A percentile compares a stretch with the other conserved stretches of the same genome.
These are phyloP conservation scores for Castanea sativa DNA, from an alignment of 306 rosid genomes.

Conservation along the genomic window DNA sequence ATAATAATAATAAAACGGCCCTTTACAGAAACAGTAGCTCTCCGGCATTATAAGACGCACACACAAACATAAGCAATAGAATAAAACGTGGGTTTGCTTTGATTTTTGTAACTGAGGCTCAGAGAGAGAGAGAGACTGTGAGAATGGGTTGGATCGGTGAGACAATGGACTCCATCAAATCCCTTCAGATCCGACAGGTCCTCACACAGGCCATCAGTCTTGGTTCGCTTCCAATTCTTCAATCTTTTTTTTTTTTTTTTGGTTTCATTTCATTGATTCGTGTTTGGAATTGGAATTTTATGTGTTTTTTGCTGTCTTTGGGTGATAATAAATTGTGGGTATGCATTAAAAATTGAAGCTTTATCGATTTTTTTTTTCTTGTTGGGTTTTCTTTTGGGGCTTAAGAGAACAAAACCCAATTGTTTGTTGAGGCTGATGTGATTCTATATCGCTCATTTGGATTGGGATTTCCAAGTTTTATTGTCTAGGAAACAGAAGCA, in stretches of 20 bases:
- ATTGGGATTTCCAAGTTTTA: neutral
- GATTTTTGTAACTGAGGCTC: neutral
- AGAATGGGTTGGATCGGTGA: slow-evolving; percentile 81
- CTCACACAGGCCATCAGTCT: slow-evolving; percentile 78
- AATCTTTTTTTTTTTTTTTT: neutral
- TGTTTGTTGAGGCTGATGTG: neutral
- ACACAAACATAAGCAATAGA: too few relatives aligned
- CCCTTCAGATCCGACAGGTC: slow-evolving; percentile 86
- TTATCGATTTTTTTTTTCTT: neutral
- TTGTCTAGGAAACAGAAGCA: neutral
- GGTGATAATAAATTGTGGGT: neutral
- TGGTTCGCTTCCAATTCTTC: slow-evolving; percentile 39
- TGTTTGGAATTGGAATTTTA: neutral
- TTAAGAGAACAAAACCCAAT: neutral
- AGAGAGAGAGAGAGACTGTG: neutral
- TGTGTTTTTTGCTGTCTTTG: neutral
- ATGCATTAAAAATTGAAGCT: neutral
- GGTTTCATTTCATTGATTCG: neutral
- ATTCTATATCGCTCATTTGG: neutral
- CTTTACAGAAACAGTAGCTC: too few relatives aligned
- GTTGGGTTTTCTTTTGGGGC: neutral
- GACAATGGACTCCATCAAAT: slow-evolving; percentile 63
- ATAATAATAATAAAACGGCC: too few relatives aligned
- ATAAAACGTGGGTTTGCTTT: too few relatives aligned
- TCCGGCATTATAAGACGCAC: too few relatives aligned